A percentile compares a stretch with the other conserved stretches of the same genome.
Conservation (phyloP, 2,329 filamentous ascomycete species). For the Colletotrichum agaves region DNA sequence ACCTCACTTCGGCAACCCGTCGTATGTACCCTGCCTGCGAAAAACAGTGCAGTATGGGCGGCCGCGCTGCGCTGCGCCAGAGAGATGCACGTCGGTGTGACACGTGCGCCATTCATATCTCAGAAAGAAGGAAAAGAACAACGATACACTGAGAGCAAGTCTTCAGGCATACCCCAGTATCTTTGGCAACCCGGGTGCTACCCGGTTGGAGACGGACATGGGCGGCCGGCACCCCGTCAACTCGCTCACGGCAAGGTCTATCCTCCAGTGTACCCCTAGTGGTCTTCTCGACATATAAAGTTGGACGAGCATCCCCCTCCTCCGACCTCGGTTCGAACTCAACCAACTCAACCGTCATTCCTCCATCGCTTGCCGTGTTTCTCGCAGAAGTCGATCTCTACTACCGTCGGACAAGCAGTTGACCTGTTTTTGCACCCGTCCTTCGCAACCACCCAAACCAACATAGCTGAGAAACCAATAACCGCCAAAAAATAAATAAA, state of each 20-base stretch:
- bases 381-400: constrained; percentile 19
- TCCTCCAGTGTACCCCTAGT: constrained; percentile 4
- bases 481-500: too few species aligned
- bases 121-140: not conserved
- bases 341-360: constrained; percentile 14
- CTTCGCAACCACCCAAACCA: not conserved
- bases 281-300: constrained; percentile 27
- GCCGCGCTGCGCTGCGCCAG: not conserved
- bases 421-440: constrained; percentile 16
- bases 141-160: not conserved
- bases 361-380: not conserved
- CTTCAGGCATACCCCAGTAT: not conserved
- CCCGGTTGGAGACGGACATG: constrained; percentile 7
- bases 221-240: constrained; percentile 4
- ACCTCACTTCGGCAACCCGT: not conserved
- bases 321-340: too few species aligned
- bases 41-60: constrained; percentile 11
- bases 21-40: constrained; percentile 9
- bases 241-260: constrained; percentile 1
- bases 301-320: constrained; percentile 2
- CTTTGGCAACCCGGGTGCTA: constrained; percentile 15
- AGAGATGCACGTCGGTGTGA: constrained; percentile 18
- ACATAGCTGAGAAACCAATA: not conserved
- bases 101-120: constrained; percentile 17
- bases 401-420: constrained; percentile 28